Evolutionary conservation across 2,329 filamentous ascomycete genomes (phyloP).

Genomic region (Ceratocystis cacaofunesta): DNA sequence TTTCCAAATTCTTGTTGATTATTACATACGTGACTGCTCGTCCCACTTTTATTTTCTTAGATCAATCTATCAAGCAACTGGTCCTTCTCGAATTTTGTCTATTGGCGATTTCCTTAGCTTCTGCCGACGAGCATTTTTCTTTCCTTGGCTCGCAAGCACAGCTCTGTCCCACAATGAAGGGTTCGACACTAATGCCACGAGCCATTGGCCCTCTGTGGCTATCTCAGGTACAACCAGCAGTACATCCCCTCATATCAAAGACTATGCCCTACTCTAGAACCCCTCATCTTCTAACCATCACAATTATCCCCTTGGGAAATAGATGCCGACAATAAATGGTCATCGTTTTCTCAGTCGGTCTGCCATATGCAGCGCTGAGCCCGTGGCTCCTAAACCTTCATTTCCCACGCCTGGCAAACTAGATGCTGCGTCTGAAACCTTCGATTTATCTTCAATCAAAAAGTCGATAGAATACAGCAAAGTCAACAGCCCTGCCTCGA

Average conservation of each 20-base stretch:
- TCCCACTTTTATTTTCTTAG: conserved; percentile 1
- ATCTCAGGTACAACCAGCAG: neutral
- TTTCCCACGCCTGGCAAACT: neutral
- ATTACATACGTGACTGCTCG: neutral
- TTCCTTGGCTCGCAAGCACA: neutral
- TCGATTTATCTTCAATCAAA: neutral
- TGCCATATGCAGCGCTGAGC: neutral
- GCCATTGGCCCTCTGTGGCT: conserved; percentile 7
- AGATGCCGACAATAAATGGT: neutral
- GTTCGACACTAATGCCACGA: conserved; percentile 1
- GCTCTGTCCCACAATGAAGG: conserved; percentile 1
- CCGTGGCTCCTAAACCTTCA: neutral
- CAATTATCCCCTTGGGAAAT: neutral
- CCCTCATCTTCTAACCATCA: neutral
- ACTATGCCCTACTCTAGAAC: neutral
- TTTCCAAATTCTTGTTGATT: neutral
- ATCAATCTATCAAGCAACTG: neutral
- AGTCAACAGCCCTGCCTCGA: conserved; percentile 16
- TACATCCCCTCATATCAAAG: neutral
- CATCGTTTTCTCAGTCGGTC: neutral
- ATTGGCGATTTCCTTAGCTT: neutral
- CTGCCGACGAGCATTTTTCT: neutral
- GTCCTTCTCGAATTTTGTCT: neutral
- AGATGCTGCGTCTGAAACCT: neutral
- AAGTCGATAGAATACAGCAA: conserved; percentile 14